A percentile compares a stretch with the other conserved stretches of the same genome.
Evolutionary conservation across 2,329 filamentous ascomycete species (phyloP).

Genomic region (Cadophora gregata): DNA sequence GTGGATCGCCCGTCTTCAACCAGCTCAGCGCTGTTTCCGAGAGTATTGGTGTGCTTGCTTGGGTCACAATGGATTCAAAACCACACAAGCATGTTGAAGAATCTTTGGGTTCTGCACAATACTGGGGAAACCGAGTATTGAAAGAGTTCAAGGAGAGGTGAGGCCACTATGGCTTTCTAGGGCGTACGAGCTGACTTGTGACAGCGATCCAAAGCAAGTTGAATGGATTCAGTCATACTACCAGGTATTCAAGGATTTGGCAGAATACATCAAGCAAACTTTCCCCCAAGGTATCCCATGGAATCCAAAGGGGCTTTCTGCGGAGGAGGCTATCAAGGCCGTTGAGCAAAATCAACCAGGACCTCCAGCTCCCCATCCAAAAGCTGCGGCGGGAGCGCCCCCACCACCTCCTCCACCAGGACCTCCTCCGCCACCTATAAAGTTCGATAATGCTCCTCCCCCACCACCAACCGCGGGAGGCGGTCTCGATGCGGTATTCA

Average conservation of each 20-base stretch:
- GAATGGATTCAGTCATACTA: conserved; percentile 96
- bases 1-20: conserved; percentile 75
- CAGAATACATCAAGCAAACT: conserved; percentile 83
- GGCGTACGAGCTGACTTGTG: conserved; percentile 20
- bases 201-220: conserved; percentile 77
- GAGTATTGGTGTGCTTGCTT: conserved; percentile 86
- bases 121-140: conserved; percentile 92
- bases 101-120: conserved; percentile 82
- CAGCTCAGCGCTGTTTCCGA: conserved; percentile 89
- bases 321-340: conserved; percentile 67
- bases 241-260: conserved; percentile 82
- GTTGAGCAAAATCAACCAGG: conserved; percentile 58
- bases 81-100: conserved; percentile 88
- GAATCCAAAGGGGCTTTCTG: conserved; percentile 80
- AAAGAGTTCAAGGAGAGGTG: conserved; percentile 88
- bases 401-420: conserved; percentile 74
- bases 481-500: conserved; percentile 88
- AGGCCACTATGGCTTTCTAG: conserved; percentile 34
- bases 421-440: conserved; percentile 55
- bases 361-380: conserved; percentile 50
- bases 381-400: conserved; percentile 59
- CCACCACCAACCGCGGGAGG: conserved; percentile 49
- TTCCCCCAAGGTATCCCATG: conserved; percentile 81
- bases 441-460: conserved; percentile 61
- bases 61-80: conserved; percentile 84